These are phyloP conservation scores for Populus tomentosa DNA, from an alignment of 441 rosid genomes.

Conservation along the genomic window DNA sequence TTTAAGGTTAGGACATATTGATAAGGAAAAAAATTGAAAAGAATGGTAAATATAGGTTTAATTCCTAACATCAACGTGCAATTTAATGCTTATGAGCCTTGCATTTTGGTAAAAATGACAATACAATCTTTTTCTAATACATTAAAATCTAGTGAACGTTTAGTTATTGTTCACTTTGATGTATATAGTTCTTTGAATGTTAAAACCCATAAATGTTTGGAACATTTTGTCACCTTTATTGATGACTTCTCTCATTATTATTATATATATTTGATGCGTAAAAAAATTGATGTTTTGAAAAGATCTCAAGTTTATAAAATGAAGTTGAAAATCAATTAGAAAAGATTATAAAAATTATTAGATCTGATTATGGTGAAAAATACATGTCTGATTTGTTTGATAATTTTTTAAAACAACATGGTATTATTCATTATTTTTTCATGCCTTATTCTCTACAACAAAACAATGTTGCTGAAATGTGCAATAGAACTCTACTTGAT, in stretches of 20 bases:
- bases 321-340: background rate
- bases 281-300: background rate
- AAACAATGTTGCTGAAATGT: background rate
- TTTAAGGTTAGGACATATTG: background rate
- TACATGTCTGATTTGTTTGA: background rate
- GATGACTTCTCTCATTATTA: background rate
- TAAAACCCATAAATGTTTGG: background rate
- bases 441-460: background rate
- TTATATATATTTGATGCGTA: background rate
- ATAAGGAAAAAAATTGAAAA: background rate
- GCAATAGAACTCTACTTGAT: background rate
- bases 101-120: background rate
- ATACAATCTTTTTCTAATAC: background rate
- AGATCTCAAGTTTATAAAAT: background rate
- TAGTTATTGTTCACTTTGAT: background rate
- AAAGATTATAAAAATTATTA: background rate
- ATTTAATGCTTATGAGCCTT: background rate
- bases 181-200: background rate
- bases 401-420: background rate
- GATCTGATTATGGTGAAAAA: background rate
- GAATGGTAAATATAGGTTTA: background rate
- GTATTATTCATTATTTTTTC: background rate
- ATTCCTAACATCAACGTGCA: background rate
- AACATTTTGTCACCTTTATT: background rate
- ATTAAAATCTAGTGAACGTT: background rate